phyloP scores from a whole-genome alignment of 148 eudicot genomes.

The Euryodendron excelsum region DNA sequence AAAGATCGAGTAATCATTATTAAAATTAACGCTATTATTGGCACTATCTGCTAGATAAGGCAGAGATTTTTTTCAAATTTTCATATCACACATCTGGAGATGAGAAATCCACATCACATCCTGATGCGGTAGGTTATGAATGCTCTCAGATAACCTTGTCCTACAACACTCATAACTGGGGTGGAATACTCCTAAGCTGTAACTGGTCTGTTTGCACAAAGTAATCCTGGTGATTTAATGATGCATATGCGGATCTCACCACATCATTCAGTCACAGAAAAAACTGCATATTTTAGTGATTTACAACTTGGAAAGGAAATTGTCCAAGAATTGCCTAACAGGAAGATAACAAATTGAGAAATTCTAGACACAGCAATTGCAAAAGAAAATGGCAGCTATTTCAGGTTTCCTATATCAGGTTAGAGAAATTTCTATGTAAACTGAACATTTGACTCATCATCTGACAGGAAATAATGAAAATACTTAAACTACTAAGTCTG shows the following conservation, averaged over 20 bases:
- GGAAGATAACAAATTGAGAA: not conserved
- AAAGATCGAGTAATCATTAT: not conserved
- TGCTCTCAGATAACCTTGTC: too few species aligned
- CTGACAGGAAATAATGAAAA: not conserved
- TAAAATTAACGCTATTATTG: too few species aligned
- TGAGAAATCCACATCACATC: not conserved
- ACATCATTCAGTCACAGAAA: not conserved
- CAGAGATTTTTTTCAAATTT: not conserved
- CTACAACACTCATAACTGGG: not conserved
- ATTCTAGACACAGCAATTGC: not conserved
- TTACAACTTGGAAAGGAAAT: not conserved
- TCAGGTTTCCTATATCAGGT: not conserved
- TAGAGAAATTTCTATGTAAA: not conserved
- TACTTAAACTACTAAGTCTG: not conserved
- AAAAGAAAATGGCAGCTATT: not conserved
- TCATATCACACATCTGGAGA: not conserved
- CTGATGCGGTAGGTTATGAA: not conserved
- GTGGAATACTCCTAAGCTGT: not conserved
- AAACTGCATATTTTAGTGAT: not conserved
- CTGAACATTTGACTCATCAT: not conserved
- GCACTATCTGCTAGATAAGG: too few species aligned
- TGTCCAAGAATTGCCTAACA: not conserved
- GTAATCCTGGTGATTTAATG: not conserved
- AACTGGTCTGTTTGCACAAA: not conserved
- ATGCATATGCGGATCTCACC: not conserved